phyloP scores from a whole-genome alignment of 768 basidiomycete genomes.

The Tylopilus intermedius region DNA sequence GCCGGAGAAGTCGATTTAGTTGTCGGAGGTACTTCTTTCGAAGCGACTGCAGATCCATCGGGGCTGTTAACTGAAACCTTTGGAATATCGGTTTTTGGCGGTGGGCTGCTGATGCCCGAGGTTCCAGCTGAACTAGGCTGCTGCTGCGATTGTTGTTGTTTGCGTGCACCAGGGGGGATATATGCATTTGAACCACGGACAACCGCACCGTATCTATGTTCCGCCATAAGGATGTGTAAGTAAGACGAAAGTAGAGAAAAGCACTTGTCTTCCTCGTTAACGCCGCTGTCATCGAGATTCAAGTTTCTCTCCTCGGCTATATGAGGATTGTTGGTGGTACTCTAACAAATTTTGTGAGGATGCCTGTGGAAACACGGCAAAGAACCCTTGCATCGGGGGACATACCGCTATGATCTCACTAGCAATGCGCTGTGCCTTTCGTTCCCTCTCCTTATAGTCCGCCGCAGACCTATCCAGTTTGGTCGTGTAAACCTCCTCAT shows the following conservation, averaged over 20 bases:
- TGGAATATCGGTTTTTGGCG: constrained; percentile 48
- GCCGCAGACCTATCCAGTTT: constrained; percentile 79
- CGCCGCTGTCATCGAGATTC: constrained; percentile 60
- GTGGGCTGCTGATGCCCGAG: constrained; percentile 24
- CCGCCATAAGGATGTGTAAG: constrained; percentile 19
- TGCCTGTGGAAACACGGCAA: constrained; percentile 4
- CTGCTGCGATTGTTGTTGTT: constrained; percentile 32
- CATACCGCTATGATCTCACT: constrained; percentile 86
- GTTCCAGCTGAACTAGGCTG: constrained; percentile 21
- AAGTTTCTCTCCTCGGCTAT: constrained; percentile 82
- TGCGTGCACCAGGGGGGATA: constrained; percentile 87
- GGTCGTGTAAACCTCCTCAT: constrained; percentile 94
- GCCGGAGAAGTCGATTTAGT: constrained; percentile 64
- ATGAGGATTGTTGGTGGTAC: constrained; percentile 69
- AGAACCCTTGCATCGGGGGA: constrained; percentile 5
- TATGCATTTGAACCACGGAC: constrained; percentile 86
- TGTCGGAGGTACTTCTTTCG: constrained; percentile 41
- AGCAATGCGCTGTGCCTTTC: constrained; percentile 81
- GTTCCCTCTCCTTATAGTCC: constrained; percentile 86
- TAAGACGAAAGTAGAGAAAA: constrained; percentile 23
- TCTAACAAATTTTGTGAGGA: constrained; percentile 36
- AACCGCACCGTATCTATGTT: constrained; percentile 82
- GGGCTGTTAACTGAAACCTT: constrained; percentile 75
- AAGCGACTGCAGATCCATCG: constrained; percentile 53
- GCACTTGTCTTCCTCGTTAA: constrained; percentile 96